Conservation (phyloP, 1,284 basidiomycete genomes). For the Sanghuangporus baumii region DNA sequence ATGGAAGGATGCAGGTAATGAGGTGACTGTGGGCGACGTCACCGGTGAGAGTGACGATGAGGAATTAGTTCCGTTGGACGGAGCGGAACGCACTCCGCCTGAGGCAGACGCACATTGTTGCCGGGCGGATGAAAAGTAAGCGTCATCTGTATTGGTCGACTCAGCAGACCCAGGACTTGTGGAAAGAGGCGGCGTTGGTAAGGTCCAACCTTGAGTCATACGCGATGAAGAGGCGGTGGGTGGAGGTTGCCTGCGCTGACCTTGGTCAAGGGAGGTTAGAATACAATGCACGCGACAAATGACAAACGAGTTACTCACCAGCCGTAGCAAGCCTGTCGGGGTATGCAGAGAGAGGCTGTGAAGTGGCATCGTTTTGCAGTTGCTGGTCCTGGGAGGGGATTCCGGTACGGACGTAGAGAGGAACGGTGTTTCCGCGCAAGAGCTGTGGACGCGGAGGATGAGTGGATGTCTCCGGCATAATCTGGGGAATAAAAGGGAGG, state of each 20-base stretch:
- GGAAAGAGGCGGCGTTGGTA: conserved; percentile 16
- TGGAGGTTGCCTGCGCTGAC: background rate
- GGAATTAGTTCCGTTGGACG: background rate
- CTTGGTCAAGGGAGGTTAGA: background rate
- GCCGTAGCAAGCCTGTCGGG: conserved; percentile 2
- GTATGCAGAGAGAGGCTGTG: conserved; percentile 4
- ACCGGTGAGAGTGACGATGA: background rate
- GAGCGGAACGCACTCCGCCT: background rate
- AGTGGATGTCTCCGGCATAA: conserved; percentile 7
- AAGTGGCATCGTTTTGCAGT: background rate
- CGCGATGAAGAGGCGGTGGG: conserved; percentile 3
- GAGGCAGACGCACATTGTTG: background rate
- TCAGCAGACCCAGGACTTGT: conserved; percentile 16
- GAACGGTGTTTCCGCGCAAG: conserved; percentile 15
- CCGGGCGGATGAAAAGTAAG: conserved; percentile 15
- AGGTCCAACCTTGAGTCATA: conserved; percentile 3
- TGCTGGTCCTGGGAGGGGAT: conserved; percentile 8
- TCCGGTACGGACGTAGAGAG: conserved; percentile 12
- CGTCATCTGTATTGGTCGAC: conserved; percentile 11
- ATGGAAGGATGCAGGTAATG: conserved; percentile 6
- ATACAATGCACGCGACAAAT: background rate
- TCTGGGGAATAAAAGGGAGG: background rate
- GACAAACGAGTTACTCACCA: background rate
- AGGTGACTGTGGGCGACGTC: conserved; percentile 10
- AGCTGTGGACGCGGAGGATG: conserved; percentile 11